phyloP scores from a whole-genome alignment of 176 grass and related monocot genomes.

The Rhynchospora breviuscula region DNA sequence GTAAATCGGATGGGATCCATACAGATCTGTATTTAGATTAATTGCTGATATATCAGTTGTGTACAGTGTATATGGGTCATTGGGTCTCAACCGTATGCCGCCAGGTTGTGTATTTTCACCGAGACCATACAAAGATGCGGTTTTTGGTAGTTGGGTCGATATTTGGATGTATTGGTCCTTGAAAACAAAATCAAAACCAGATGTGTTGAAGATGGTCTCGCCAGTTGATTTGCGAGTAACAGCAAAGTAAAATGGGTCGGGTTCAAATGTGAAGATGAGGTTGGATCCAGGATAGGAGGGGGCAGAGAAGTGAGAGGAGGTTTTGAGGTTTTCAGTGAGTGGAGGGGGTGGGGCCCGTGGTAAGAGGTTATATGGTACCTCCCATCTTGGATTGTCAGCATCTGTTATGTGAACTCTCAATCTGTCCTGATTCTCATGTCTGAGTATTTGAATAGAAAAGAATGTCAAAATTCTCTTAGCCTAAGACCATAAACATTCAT shows the following conservation, averaged over 20 bases:
- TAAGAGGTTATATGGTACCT: slow-evolving; percentile 84
- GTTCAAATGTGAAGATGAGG: slow-evolving; percentile 55
- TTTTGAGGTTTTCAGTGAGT: background rate
- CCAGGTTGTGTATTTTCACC: slow-evolving; percentile 86
- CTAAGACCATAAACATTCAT: background rate
- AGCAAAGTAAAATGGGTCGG: slow-evolving; percentile 68
- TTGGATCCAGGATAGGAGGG: slow-evolving; percentile 50
- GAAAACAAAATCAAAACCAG: slow-evolving; percentile 52
- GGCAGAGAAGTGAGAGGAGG: slow-evolving; percentile 29
- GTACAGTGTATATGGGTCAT: slow-evolving; percentile 82
- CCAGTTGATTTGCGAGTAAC: slow-evolving; percentile 50
- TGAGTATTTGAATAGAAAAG: slow-evolving; percentile 32
- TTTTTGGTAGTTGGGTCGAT: slow-evolving; percentile 47
- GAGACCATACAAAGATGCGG: slow-evolving; percentile 72
- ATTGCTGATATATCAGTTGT: slow-evolving; percentile 75
- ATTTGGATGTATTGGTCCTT: slow-evolving; percentile 94
- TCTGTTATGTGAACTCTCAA: slow-evolving; percentile 79
- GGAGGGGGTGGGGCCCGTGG: slow-evolving; percentile 47
- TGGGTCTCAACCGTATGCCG: slow-evolving; percentile 64
- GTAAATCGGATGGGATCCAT: slow-evolving; percentile 89
- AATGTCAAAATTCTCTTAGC: background rate
- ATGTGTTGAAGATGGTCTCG: slow-evolving; percentile 74
- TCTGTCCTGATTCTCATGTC: slow-evolving; percentile 75
- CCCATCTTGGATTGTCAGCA: slow-evolving; percentile 74
- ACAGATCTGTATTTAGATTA: slow-evolving; percentile 87